Conservation (phyloP, 352 stramenopile species). For the Globisporangium carolinianum region DNA sequence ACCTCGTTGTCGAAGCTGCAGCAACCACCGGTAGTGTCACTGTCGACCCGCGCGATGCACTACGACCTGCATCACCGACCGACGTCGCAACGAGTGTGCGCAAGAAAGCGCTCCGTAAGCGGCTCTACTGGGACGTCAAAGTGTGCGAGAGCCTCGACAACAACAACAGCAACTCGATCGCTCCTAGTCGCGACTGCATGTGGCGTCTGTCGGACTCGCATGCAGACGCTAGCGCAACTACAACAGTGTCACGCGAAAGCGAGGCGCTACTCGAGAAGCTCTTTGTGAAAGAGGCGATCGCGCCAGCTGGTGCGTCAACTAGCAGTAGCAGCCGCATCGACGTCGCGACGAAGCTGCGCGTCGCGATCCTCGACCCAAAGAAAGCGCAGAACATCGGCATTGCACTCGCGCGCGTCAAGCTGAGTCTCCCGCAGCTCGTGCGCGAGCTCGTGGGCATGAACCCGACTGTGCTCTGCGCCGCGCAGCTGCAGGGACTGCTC, state of each 20-base stretch:
- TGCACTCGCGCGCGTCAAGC: slow-evolving; percentile 66
- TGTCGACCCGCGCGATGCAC: background rate
- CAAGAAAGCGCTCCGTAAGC: slow-evolving; percentile 10
- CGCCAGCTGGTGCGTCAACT: background rate
- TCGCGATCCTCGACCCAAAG: slow-evolving; percentile 73
- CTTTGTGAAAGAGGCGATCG: slow-evolving; percentile 31
- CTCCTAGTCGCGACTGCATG: slow-evolving; percentile 27
- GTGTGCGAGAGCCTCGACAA: slow-evolving; percentile 1
- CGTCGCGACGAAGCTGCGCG: background rate
- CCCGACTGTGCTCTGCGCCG: slow-evolving; percentile 48
- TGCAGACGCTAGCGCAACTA: background rate
- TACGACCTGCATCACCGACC: background rate
- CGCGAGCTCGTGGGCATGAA: slow-evolving; percentile 60
- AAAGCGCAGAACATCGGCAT: slow-evolving; percentile 85
- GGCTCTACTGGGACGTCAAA: slow-evolving; percentile 13
- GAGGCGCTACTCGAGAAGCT: slow-evolving; percentile 64
- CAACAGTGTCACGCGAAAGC: slow-evolving; percentile 48
- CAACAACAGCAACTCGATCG: slow-evolving; percentile 16
- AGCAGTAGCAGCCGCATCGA: background rate
- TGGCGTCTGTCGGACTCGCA: slow-evolving; percentile 24
- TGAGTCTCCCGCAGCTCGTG: slow-evolving; percentile 46
- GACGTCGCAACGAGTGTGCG: background rate
- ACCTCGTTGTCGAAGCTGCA: background rate
- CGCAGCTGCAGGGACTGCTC: slow-evolving; percentile 66
- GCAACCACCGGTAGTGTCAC: background rate